phyloP scores from a whole-genome alignment of 805 yeast species.

The Ogataea paraovalis region DNA sequence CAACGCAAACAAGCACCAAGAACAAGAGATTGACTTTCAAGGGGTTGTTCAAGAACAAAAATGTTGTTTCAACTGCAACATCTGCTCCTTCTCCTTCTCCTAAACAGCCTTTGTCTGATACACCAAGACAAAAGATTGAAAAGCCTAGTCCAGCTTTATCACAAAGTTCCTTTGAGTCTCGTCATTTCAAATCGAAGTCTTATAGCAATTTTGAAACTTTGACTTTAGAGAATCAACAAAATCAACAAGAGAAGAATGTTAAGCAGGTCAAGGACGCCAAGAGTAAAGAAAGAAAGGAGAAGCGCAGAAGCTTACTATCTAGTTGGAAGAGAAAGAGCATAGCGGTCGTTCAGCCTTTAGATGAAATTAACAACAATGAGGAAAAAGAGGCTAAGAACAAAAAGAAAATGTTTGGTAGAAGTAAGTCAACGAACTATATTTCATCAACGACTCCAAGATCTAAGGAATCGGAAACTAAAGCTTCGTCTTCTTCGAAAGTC shows the following conservation, averaged over 20 bases:
- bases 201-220: conserved; percentile 12
- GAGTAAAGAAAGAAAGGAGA: conserved; percentile 21
- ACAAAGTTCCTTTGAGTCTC: conserved; percentile 4
- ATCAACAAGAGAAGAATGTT: not conserved
- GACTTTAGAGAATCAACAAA: not conserved
- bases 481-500: not conserved
- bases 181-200: conserved; percentile 18
- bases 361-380: conserved; percentile 3
- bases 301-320: conserved; percentile 26
- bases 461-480: not conserved
- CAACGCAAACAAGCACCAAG: conserved; percentile 4
- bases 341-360: conserved; percentile 12
- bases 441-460: not conserved
- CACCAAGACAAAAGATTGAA: not conserved
- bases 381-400: not conserved
- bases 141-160: conserved; percentile 17
- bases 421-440: conserved; percentile 8
- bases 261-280: conserved; percentile 6
- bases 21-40: conserved; percentile 27
- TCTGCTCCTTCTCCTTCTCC: not conserved
- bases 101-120: not conserved
- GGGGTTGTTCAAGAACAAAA: conserved; percentile 24
- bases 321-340: conserved; percentile 31
- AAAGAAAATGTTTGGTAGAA: conserved; percentile 14
- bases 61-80: not conserved